Conservation (phyloP, 345 rosid species). For the Cardamine chenopodiifolia region DNA sequence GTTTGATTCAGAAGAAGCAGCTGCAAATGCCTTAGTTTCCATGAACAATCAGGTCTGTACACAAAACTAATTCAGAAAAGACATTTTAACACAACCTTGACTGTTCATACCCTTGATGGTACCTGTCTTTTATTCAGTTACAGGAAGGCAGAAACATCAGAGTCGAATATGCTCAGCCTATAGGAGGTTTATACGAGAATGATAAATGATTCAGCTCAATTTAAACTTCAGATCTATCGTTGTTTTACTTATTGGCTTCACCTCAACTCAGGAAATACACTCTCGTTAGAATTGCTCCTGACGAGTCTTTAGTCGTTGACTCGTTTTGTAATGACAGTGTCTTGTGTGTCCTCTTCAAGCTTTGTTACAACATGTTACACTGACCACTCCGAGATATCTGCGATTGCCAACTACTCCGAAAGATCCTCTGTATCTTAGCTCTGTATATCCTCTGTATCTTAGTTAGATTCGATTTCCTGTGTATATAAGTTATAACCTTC, state of each 20-base stretch:
- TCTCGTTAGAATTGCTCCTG: not conserved
- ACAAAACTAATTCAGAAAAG: not conserved
- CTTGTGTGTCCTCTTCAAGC: slow-evolving; percentile 4
- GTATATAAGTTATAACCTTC: too few relatives aligned
- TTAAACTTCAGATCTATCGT: not conserved
- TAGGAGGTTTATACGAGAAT: slow-evolving; percentile 20
- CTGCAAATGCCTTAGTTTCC: slow-evolving; percentile 56
- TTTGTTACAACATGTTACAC: not conserved
- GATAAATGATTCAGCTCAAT: not conserved
- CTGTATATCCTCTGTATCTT: too few relatives aligned
- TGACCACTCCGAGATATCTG: too few relatives aligned
- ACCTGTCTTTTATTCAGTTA: slow-evolving; percentile 43
- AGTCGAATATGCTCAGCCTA: slow-evolving; percentile 53
- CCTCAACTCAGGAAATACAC: not conserved
- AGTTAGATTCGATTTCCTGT: too few relatives aligned
- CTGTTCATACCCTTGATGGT: not conserved
- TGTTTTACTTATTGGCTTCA: not conserved
- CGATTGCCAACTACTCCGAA: too few relatives aligned
- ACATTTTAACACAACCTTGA: not conserved
- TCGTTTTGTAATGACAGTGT: not conserved
- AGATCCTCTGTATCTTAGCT: too few relatives aligned
- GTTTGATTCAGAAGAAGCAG: slow-evolving; percentile 61
- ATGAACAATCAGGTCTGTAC: slow-evolving; percentile 63
- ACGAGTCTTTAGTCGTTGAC: not conserved
- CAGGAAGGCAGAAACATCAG: slow-evolving; percentile 72